Conservation (phyloP, 148 eudicot species). For the Chenopodium formosanum region DNA sequence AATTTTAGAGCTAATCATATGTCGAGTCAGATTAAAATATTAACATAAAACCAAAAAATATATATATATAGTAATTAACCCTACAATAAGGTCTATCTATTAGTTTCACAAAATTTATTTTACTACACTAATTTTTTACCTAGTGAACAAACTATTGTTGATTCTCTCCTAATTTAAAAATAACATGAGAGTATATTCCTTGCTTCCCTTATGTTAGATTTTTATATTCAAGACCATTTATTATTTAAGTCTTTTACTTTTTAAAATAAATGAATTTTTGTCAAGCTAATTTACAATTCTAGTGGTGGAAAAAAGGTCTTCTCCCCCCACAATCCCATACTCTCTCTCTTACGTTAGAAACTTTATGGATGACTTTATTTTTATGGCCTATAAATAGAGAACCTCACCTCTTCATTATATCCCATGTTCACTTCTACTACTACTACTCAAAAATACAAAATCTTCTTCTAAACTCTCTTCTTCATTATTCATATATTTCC, state of each 20-base stretch:
- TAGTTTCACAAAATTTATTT: too few species aligned
- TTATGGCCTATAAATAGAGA: conserved; percentile 53
- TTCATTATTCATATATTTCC: neutral
- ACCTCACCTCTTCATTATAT: conserved; percentile 29
- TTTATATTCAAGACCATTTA: neutral
- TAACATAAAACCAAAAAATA: too few species aligned
- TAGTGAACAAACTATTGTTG: neutral
- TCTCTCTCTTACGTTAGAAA: conserved; percentile 31
- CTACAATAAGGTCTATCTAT: too few species aligned
- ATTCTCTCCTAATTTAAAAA: neutral
- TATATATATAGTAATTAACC: too few species aligned
- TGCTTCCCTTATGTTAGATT: conserved; percentile 16
- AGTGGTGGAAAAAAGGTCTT: conserved; percentile 10
- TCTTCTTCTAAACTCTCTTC: neutral
- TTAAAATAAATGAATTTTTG: neutral
- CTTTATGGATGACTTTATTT: conserved; percentile 26
- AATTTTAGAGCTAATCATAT: neutral
- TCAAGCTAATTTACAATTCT: neutral
- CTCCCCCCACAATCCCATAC: conserved; percentile 9
- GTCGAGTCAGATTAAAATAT: too few species aligned
- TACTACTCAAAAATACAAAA: neutral
- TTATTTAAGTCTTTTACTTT: neutral
- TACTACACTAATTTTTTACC: too few species aligned
- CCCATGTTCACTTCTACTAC: conserved; percentile 26
- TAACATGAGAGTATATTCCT: conserved; percentile 20